Percentiles rank a stretch among this genome's conserved stretches.
phyloP scores from a whole-genome alignment of 225 moss, liverwort and hornwort genomes.

The Lunularia cruciata region DNA sequence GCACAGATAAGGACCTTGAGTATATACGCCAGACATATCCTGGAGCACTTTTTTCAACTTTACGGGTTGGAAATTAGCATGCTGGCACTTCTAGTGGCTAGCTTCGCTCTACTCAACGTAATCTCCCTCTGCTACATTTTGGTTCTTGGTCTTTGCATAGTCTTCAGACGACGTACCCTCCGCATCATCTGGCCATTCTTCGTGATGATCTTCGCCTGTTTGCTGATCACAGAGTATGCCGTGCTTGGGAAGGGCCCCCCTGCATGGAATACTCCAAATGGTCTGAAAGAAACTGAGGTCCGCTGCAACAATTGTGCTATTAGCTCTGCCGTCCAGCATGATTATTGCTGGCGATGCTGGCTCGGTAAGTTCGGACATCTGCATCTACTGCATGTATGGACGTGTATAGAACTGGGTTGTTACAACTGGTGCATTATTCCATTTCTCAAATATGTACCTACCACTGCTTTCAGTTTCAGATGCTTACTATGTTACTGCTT shows the following conservation, averaged over 20 bases:
- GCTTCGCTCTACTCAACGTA: slow-evolving; percentile 80
- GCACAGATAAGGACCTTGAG: slow-evolving; percentile 84
- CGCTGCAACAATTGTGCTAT: slow-evolving; percentile 71
- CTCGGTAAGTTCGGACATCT: slow-evolving; percentile 50
- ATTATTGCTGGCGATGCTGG: slow-evolving; percentile 93
- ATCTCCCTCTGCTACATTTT: slow-evolving; percentile 80
- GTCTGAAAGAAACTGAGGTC: slow-evolving; percentile 40
- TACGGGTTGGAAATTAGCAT: slow-evolving; percentile 95
- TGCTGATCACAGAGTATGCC: slow-evolving; percentile 81
- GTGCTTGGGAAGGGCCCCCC: slow-evolving; percentile 83
- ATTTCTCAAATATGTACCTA: background rate
- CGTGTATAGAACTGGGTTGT: no score
- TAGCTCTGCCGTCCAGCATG: slow-evolving; percentile 47
- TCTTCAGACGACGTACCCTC: slow-evolving; percentile 65
- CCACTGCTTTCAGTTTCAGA: background rate
- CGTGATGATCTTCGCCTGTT: slow-evolving; percentile 67
- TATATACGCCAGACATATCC: slow-evolving; percentile 63
- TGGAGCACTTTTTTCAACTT: slow-evolving; percentile 80
- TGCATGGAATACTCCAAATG: slow-evolving; percentile 55
- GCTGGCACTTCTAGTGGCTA: slow-evolving; percentile 73
- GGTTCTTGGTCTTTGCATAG: slow-evolving; percentile 79
- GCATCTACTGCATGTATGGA: background rate
- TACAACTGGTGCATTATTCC: background rate
- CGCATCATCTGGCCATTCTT: slow-evolving; percentile 85
- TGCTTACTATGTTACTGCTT: no score